phyloP scores from a whole-genome alignment of 352 stramenopile genomes.

The Phytophthora tentaculata region DNA sequence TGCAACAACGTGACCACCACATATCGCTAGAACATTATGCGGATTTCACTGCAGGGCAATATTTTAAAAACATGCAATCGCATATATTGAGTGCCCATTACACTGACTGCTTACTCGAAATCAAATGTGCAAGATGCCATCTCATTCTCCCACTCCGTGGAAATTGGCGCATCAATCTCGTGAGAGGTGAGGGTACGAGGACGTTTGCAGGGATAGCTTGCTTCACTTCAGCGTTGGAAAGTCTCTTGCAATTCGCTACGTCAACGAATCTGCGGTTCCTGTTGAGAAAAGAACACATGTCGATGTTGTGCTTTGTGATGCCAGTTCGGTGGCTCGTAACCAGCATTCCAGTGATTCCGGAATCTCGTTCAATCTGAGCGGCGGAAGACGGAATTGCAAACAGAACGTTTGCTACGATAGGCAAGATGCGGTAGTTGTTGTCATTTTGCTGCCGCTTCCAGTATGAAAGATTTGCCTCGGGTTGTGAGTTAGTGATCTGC shows the following conservation, averaged over 20 bases:
- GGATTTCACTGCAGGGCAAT: no score
- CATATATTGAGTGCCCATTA: no score
- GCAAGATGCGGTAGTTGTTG: slow-evolving; percentile 6
- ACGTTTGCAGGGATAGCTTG: no score
- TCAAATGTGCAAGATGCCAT: no score
- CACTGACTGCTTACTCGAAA: no score
- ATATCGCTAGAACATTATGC: no score
- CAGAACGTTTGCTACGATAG: not conserved
- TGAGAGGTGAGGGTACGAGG: no score
- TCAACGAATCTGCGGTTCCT: slow-evolving; percentile 11
- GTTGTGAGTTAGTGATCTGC: not conserved
- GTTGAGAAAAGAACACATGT: slow-evolving; percentile 16
- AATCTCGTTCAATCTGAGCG: slow-evolving; percentile 13
- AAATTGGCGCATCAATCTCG: no score
- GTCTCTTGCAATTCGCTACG: not conserved
- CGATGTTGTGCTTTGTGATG: slow-evolving; percentile 12
- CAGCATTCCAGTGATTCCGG: not conserved
- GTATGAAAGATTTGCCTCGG: not conserved
- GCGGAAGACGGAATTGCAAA: slow-evolving; percentile 8
- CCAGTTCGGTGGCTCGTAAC: slow-evolving; percentile 10
- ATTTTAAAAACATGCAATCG: no score
- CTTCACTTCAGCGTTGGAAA: no score
- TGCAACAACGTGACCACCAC: no score
- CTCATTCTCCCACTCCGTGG: no score
- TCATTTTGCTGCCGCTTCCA: slow-evolving; percentile 7